phyloP scores from a whole-genome alignment of 441 rosid genomes.

The California macrophylla region DNA sequence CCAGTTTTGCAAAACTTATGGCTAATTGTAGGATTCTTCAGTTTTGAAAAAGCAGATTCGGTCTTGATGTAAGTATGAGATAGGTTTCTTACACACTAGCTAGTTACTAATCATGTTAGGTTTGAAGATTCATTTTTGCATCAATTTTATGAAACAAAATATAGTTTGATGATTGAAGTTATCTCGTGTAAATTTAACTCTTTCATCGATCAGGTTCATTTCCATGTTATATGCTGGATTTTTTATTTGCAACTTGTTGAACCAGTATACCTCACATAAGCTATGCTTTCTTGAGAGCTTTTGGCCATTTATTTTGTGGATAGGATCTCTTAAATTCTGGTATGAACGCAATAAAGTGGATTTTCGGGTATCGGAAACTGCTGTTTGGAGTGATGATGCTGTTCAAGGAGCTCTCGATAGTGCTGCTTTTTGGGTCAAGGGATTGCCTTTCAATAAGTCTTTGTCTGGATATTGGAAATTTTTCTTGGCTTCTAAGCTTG shows the following conservation, averaged over 20 bases:
- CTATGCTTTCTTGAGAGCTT: conserved; percentile 8
- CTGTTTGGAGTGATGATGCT: conserved; percentile 91
- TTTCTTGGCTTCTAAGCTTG: conserved; percentile 59
- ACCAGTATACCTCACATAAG: neutral
- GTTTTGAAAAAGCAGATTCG: neutral
- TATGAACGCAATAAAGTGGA: conserved; percentile 72
- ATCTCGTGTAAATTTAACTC: neutral
- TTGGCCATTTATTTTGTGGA: conserved; percentile 14
- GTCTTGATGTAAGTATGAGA: neutral
- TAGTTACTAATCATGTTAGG: neutral
- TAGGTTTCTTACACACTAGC: neutral
- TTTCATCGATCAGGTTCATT: neutral
- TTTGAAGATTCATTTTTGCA: neutral
- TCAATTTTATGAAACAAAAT: neutral
- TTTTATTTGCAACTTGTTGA: neutral
- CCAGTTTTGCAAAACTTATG: neutral
- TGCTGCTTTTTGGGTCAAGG: conserved; percentile 75
- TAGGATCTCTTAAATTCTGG: conserved; percentile 86
- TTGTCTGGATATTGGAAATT: conserved; percentile 87
- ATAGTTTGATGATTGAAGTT: neutral
- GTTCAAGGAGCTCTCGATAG: conserved; percentile 60
- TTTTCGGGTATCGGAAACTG: conserved; percentile 46
- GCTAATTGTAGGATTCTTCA: neutral
- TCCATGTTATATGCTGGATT: neutral
- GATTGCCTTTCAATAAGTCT: conserved; percentile 72